Percentiles rank a stretch among this genome's conserved stretches.
These are phyloP conservation scores for Phytopythium boreale DNA, from an alignment of 352 stramenopile genomes.

Conservation along the genomic window DNA sequence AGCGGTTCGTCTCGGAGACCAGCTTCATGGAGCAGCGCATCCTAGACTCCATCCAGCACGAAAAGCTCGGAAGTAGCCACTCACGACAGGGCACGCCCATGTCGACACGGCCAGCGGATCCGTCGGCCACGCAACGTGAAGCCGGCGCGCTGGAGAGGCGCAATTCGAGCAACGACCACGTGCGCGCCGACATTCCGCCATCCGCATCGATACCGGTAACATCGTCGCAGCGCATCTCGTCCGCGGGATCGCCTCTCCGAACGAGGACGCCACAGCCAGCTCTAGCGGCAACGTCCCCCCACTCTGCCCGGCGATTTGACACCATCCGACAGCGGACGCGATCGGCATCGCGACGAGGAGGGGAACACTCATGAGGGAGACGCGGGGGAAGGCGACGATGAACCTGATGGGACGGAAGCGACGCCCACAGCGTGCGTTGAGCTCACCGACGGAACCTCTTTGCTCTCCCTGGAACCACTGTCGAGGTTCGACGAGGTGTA, in stretches of 20 bases:
- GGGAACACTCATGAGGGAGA: not conserved
- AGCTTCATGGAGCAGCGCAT: conserved; percentile 35
- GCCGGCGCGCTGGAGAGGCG: not conserved
- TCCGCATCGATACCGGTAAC: not conserved
- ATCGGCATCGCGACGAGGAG: not conserved
- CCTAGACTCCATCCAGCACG: conserved; percentile 24
- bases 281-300: not conserved
- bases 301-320: not conserved
- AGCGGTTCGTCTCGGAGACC: conserved; percentile 12
- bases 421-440: not conserved
- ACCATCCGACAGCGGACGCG: not conserved
- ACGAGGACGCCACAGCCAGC: not conserved
- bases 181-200: not conserved
- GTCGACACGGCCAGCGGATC: not conserved
- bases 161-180: not conserved
- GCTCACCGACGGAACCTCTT: not conserved
- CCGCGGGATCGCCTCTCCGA: not conserved
- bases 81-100: not conserved
- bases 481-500: not conserved
- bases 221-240: not conserved
- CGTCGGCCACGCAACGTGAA: not conserved
- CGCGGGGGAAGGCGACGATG: not conserved
- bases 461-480: not conserved
- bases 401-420: not conserved
- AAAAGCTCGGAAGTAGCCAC: conserved; percentile 5